A percentile compares a stretch with the other conserved stretches of the same genome.
Conservation (phyloP, 1,284 basidiomycete genomes). For the Phylloboletellus chloephorus region DNA sequence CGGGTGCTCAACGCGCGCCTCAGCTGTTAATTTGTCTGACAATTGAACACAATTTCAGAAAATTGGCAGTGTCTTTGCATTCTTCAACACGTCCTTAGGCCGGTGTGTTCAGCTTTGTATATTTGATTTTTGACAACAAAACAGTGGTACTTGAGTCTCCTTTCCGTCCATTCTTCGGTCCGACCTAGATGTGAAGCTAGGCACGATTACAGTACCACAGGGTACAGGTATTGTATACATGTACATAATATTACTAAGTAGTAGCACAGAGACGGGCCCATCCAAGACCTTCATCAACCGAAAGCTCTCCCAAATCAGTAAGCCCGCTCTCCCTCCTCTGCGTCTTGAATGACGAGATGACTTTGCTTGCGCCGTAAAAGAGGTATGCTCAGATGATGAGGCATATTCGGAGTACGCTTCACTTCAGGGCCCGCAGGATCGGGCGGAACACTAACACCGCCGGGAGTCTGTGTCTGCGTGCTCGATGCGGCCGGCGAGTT, state of each 20-base stretch:
- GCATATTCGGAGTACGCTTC: constrained; percentile 23
- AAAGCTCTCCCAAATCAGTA: background rate
- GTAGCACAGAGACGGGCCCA: too few relatives aligned
- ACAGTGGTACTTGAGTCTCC: too few relatives aligned
- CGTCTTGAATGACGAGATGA: constrained; percentile 7
- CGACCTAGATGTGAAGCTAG: too few relatives aligned
- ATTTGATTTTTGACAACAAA: too few relatives aligned
- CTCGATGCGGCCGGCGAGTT: constrained; percentile 11
- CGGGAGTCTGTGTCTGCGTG: background rate
- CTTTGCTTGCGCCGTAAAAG: constrained; percentile 28
- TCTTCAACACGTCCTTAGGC: too few relatives aligned
- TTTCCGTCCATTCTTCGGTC: too few relatives aligned
- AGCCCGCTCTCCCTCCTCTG: background rate
- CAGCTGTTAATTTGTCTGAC: too few relatives aligned
- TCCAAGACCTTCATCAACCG: background rate
- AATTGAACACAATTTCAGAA: too few relatives aligned
- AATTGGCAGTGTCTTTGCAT: too few relatives aligned
- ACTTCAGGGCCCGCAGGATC: constrained; percentile 2
- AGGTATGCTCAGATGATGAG: constrained; percentile 28
- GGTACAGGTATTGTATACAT: background rate
- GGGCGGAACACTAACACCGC: background rate
- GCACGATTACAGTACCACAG: background rate
- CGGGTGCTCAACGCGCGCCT: too few relatives aligned
- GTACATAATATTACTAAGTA: too few relatives aligned
- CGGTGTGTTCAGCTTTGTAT: too few relatives aligned